Base-by-base conservation (phyloP, 2,329 filamentous ascomycete species). In the Chaetomiaceae sp. region DNA sequence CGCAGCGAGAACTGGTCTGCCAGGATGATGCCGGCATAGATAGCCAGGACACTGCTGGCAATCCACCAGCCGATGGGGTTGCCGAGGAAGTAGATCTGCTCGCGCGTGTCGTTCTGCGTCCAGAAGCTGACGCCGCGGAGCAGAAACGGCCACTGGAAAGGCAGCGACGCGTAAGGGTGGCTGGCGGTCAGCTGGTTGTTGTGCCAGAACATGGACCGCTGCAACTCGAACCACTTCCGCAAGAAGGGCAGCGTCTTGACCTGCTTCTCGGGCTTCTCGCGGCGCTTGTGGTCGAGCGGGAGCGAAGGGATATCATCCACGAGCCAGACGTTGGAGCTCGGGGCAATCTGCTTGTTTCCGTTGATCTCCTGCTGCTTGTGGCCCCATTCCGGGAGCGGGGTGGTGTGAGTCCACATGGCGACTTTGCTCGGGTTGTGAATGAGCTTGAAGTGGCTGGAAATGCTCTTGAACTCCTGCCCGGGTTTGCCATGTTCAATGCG, bases 311-410 rank as follows among this genome's bases (percentile, higher is more conserved):
- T 86, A 54, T 95, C 88, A 60, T 98, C 93, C 12, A 90, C 85
- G 57, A 86, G 84, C 93, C 93, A 98, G 52, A 95, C 76, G 65
- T 98, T 98, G 65, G 88, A 95, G 63, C 85, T 83, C 52, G 91
- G 86, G 22, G 82, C 75, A 44, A 94, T 73, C 64, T 95, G 94
- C 79, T 98, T 98, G 76, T 98, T 98, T 50, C 93, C 93, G 67
- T 98, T 98, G 73, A 98, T 96, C 66, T 98, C 93, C 61, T 95
- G 91, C 68, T 98, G 93, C 67, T 94, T 93, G 72, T 86, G 91
- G 20, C 78, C 93, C 93, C 93, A 98, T 4, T 98, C 93, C 4
- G 93, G 93, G n/a, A 98, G 79, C 40, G 93, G 88, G 49, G 83
- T 93, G 29, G 86, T 86, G 67, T 97, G 91, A 22, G 93, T 98